Conservation (phyloP, 1,139 yeast species). For the Scheffersomyces insectosa region DNA sequence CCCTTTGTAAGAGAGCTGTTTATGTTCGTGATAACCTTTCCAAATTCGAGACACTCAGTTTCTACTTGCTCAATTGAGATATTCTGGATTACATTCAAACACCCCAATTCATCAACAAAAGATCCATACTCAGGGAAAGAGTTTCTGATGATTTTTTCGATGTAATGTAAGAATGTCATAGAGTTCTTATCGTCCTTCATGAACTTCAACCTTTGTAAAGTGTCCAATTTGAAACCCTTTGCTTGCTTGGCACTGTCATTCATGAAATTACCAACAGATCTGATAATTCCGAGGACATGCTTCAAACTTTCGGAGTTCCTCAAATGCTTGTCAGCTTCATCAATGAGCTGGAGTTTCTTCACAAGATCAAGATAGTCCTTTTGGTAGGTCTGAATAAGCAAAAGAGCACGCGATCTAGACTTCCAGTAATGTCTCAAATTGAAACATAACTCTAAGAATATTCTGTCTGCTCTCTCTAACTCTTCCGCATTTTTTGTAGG, state of each 20-base stretch:
- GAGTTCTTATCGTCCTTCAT: slow-evolving; percentile 82
- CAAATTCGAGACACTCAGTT: slow-evolving; percentile 67
- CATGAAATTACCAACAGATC: slow-evolving; percentile 92
- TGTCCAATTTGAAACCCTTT: slow-evolving; percentile 78
- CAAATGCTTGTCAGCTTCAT: slow-evolving; percentile 65
- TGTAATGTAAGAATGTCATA: slow-evolving; percentile 80
- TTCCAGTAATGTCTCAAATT: slow-evolving; percentile 85
- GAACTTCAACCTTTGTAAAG: slow-evolving; percentile 79
- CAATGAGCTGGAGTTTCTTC: slow-evolving; percentile 62
- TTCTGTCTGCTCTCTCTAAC: slow-evolving; percentile 77
- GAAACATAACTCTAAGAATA: slow-evolving; percentile 75
- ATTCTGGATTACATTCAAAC: slow-evolving; percentile 64
- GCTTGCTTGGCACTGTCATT: slow-evolving; percentile 82
- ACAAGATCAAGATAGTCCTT: slow-evolving; percentile 73
- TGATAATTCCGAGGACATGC: slow-evolving; percentile 69
- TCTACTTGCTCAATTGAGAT: slow-evolving; percentile 76
- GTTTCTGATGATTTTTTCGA: slow-evolving; percentile 75
- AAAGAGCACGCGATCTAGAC: slow-evolving; percentile 76
- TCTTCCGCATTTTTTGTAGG: slow-evolving; percentile 63
- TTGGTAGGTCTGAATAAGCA: slow-evolving; percentile 66
- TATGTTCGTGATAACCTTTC: slow-evolving; percentile 53
- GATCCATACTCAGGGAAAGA: slow-evolving; percentile 76
- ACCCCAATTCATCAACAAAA: slow-evolving; percentile 73
- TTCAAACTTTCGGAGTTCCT: slow-evolving; percentile 63
- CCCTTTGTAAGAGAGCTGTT: slow-evolving; percentile 65